These are phyloP conservation scores for Mycena latifolia DNA, from an alignment of 768 basidiomycete species.

Conservation along the genomic window DNA sequence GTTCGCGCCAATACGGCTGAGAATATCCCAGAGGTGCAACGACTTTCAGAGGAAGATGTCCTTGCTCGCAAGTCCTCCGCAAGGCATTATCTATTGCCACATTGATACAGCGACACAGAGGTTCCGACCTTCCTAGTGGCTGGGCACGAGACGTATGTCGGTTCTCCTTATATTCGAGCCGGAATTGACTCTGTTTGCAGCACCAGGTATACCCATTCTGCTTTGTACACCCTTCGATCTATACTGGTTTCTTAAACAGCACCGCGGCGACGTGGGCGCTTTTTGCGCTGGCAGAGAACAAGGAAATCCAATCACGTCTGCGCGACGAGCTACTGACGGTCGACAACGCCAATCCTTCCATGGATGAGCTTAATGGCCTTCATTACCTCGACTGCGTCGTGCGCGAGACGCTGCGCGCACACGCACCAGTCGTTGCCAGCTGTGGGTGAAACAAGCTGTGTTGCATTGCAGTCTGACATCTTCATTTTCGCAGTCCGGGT, in stretches of 20 bases:
- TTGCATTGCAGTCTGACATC: background rate
- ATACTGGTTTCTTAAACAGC: background rate
- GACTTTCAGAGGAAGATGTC: constrained; percentile 9
- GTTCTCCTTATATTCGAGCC: too few species aligned
- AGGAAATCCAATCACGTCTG: background rate
- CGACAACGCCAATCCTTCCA: background rate
- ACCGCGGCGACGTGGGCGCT: constrained; percentile 9
- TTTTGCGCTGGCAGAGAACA: background rate
- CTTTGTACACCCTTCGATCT: background rate
- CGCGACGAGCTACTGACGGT: constrained; percentile 5
- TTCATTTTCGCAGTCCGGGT: background rate
- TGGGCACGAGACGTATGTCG: constrained; percentile 3
- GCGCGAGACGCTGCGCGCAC: too few species aligned
- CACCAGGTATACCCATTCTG: background rate
- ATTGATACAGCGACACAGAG: background rate
- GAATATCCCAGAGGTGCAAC: constrained; percentile 1
- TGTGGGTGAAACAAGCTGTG: background rate
- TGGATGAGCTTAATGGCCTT: constrained; percentile 15
- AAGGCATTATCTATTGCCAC: background rate
- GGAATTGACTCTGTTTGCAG: background rate
- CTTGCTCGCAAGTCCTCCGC: constrained; percentile 2
- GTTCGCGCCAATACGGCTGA: constrained; percentile 13
- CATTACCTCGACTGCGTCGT: constrained; percentile 1
- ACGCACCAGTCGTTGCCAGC: background rate
- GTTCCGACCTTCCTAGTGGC: background rate